Percentiles rank a stretch among this genome's conserved stretches.
Conservation (phyloP, 805 yeast species). For the Candida odintsovae region DNA sequence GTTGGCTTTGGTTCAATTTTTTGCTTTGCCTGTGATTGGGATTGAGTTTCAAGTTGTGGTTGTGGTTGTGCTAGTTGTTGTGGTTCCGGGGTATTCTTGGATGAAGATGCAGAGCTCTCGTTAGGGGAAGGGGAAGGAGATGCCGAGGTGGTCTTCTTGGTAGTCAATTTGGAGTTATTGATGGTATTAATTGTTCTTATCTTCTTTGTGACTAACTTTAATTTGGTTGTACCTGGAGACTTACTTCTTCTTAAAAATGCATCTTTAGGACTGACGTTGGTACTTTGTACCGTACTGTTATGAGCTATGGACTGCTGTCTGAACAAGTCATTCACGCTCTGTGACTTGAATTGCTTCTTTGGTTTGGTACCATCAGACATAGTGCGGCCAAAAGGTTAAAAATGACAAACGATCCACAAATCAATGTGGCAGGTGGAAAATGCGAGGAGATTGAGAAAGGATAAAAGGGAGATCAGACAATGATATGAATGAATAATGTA, state of each 20-base stretch:
- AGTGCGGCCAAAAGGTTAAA: background rate
- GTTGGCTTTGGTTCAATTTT: background rate
- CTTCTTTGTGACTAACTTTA: conserved; percentile 18
- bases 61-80: background rate
- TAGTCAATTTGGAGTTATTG: conserved; percentile 2
- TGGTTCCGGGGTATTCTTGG: background rate
- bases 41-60: background rate
- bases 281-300: background rate
- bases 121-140: background rate
- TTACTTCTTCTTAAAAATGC: conserved; percentile 4
- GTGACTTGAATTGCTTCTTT: conserved; percentile 25
- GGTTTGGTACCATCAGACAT: conserved; percentile 20
- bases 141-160: background rate
- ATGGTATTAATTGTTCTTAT: conserved; percentile 3
- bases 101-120: background rate
- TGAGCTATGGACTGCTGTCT: conserved; percentile 14
- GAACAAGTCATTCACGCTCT: conserved; percentile 23
- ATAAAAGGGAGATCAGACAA: too few species aligned
- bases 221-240: conserved; percentile 16
- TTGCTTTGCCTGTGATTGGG: background rate
- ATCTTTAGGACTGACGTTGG: background rate
- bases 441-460: background rate
- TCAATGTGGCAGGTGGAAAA: background rate
- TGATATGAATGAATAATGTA: too few species aligned
- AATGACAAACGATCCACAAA: conserved; percentile 4